A percentile compares a stretch with the other conserved stretches of the same genome.
Evolutionary conservation across 768 basidiomycete genomes (phyloP).

Genomic region (Paxillus rubicundulus): DNA sequence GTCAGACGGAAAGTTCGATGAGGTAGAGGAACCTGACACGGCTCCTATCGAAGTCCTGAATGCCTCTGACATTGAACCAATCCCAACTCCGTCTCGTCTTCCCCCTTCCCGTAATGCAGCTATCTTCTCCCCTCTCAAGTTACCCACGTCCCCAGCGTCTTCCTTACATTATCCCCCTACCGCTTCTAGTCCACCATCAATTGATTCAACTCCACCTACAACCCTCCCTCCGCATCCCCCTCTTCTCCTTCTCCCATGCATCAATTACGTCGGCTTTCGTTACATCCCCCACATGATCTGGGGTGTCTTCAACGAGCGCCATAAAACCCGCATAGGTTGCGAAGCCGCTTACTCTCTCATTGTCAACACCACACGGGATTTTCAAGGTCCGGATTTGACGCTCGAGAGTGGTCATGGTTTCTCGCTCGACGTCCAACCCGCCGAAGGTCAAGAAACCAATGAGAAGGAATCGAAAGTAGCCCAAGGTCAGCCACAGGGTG

Average conservation of each 20-base stretch:
- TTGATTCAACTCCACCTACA: conserved; percentile 48
- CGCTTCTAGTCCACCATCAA: conserved; percentile 21
- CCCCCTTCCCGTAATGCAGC: conserved; percentile 32
- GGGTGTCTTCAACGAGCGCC: conserved; percentile 89
- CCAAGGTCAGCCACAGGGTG: conserved; percentile 19
- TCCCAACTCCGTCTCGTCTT: conserved; percentile 41
- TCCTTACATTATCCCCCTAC: conserved; percentile 15
- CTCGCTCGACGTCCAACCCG: conserved; percentile 20
- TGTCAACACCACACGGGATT: conserved; percentile 56
- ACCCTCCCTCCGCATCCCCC: conserved; percentile 74
- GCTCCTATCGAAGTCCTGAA: conserved; percentile 22
- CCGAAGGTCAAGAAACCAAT: conserved; percentile 1
- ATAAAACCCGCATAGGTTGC: conserved; percentile 75
- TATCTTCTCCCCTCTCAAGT: conserved; percentile 33
- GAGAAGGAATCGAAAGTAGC: conserved; percentile 4
- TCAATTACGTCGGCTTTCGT: conserved; percentile 74
- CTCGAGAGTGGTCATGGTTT: conserved; percentile 16
- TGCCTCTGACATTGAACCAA: conserved; percentile 36
- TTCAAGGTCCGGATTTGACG: conserved; percentile 37
- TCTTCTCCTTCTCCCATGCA: conserved; percentile 71
- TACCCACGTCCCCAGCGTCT: conserved; percentile 22
- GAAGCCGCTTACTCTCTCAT: conserved; percentile 80
- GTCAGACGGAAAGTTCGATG: conserved; percentile 77
- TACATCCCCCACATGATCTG: conserved; percentile 88
- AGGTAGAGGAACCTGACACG: conserved; percentile 41